Conservation (phyloP, 2,329 filamentous ascomycete species). For the Epichloe scottii region DNA sequence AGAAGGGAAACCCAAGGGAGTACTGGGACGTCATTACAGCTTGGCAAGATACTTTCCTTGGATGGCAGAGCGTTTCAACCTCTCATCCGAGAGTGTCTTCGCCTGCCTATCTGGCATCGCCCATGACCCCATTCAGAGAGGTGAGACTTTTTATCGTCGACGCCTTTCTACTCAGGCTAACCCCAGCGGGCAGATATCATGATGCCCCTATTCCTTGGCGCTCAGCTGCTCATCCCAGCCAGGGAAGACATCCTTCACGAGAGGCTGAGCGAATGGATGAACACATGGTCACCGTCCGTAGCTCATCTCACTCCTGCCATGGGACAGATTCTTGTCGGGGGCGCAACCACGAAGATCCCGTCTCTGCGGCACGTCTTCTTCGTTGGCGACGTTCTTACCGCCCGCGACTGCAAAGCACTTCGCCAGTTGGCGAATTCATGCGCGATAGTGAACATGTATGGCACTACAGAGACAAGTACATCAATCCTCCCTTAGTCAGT, state of each 20-base stretch:
- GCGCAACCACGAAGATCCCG: slow-evolving; percentile 65
- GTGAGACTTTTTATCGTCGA: slow-evolving; percentile 21
- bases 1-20: slow-evolving; percentile 74
- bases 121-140: slow-evolving; percentile 54
- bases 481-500: background rate
- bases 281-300: slow-evolving; percentile 59
- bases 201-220: slow-evolving; percentile 78
- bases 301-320: slow-evolving; percentile 92
- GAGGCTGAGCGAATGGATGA: slow-evolving; percentile 79
- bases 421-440: slow-evolving; percentile 60
- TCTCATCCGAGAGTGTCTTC: slow-evolving; percentile 62
- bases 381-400: slow-evolving; percentile 66
- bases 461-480: slow-evolving; percentile 64
- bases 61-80: slow-evolving; percentile 77
- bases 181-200: slow-evolving; percentile 53
- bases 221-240: slow-evolving; percentile 64
- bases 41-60: slow-evolving; percentile 80
- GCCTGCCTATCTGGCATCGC: slow-evolving; percentile 79
- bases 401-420: slow-evolving; percentile 63
- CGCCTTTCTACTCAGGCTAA: background rate
- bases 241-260: slow-evolving; percentile 81
- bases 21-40: slow-evolving; percentile 75
- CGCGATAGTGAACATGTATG: slow-evolving; percentile 78
- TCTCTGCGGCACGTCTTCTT: slow-evolving; percentile 72
- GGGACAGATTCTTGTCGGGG: slow-evolving; percentile 88